Conservation (phyloP, 2,329 filamentous ascomycete species). For the Claviceps sp. region DNA sequence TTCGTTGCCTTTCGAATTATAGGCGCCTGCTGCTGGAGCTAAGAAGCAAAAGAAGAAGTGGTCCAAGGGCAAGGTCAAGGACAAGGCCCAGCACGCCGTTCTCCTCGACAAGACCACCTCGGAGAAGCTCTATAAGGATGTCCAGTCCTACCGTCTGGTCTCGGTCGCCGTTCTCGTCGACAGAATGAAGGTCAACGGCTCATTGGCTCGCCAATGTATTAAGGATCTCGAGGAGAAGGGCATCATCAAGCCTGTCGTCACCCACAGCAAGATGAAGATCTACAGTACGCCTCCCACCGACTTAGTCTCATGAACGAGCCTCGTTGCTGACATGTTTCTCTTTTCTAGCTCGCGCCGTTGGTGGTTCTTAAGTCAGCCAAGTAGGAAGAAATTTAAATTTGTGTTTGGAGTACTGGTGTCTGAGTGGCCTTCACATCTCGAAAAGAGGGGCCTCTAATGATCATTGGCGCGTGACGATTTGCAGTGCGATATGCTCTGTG, state of each 20-base stretch:
- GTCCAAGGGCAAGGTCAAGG: slow-evolving; percentile 72
- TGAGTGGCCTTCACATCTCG: slow-evolving; percentile 21
- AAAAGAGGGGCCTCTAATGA: slow-evolving; percentile 20
- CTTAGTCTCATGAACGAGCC: not conserved
- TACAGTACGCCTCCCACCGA: slow-evolving; percentile 54
- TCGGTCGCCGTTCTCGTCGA: slow-evolving; percentile 98
- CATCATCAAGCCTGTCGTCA: slow-evolving; percentile 93
- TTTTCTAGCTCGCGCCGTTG: slow-evolving; percentile 44
- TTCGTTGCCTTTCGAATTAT: not conserved
- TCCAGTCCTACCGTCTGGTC: slow-evolving; percentile 99
- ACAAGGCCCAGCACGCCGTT: slow-evolving; percentile 99
- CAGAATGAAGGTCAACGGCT: slow-evolving; percentile 99
- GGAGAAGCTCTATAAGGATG: slow-evolving; percentile 99
- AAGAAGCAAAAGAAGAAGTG: slow-evolving; percentile 42
- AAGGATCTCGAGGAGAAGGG: slow-evolving; percentile 95
- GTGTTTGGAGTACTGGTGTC: slow-evolving; percentile 25
- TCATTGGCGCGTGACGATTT: no score
- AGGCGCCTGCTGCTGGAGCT: slow-evolving; percentile 33
- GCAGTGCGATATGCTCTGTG: slow-evolving; percentile 18
- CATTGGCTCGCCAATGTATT: slow-evolving; percentile 79
- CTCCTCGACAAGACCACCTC: slow-evolving; percentile 95
- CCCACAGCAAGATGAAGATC: slow-evolving; percentile 95
- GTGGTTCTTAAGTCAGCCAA: slow-evolving; percentile 30
- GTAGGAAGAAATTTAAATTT: slow-evolving; percentile 19
- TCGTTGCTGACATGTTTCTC: slow-evolving; percentile 10